Base-by-base conservation (phyloP, 768 basidiomycete species). In the Lentinula raphanica region DNA sequence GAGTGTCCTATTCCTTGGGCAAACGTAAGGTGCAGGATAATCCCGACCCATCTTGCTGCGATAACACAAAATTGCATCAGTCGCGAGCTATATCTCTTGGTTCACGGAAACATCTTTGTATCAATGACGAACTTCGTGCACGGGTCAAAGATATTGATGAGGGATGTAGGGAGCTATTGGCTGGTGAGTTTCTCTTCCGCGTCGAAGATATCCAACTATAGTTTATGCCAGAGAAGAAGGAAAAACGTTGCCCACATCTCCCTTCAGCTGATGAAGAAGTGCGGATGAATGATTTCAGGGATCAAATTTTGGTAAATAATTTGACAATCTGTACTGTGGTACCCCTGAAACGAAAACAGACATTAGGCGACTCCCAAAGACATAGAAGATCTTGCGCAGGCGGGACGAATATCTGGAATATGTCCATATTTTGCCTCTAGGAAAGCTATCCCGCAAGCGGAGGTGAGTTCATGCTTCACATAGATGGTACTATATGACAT, bases 401-500 rank as follows among this genome's bases (percentile, higher is more conserved):
- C 85, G 1, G 97, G 97, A 2, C 79, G 82, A 53, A 75, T 83
- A 49, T 71, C 81, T 1, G 76, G 85, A 46, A 86, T 83, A 8
- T 99, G 96, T 68, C 92, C 96, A 0, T 99, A 98, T 72, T 99
- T 98, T 69, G 93, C 90, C 3, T 89, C 93, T 7, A 76, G 97
- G 42, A 76, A 81, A 55, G 94, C 94, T 13, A 93, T 98, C 54
- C 84, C 88, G 36, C 91, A 93, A 67, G 93, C 96, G 31, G 90
- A 98, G 79, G 92, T 93, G 60, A 42, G 77, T 60, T 12, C 7
- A n/a, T n/a, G n/a, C n/a, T n/a, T n/a, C n/a, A n/a, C n/a, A n/a
- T n/a, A n/a, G n/a, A n/a, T n/a, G n/a, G n/a, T n/a, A n/a, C n/a
- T n/a, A n/a, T n/a, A n/a, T n/a, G n/a, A n/a, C n/a, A n/a, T n/a